Conservation (phyloP, 257 asterid species). For the Phtheirospermum japonicum region DNA sequence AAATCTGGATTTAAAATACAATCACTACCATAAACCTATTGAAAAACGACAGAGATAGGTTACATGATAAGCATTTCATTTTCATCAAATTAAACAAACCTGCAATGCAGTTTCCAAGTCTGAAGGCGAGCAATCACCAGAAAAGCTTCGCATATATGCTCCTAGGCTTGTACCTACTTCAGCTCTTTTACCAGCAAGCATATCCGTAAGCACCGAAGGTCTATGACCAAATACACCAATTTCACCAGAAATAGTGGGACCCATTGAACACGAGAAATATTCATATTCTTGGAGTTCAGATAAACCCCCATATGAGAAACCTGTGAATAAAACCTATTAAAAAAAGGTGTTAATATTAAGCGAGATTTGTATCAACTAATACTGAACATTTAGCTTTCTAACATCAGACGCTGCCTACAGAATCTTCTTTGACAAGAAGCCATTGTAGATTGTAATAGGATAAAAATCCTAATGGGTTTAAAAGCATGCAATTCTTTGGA, state of each 20-base stretch:
- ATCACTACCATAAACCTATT: slow-evolving; percentile 20
- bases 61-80: slow-evolving; percentile 21
- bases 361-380: slow-evolving; percentile 29
- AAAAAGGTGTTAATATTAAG: slow-evolving; percentile 45
- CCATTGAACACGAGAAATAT: slow-evolving; percentile 92
- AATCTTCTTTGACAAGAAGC: slow-evolving; percentile 25
- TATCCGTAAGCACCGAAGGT: slow-evolving; percentile 84
- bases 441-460: slow-evolving; percentile 12
- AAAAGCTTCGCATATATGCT: slow-evolving; percentile 91
- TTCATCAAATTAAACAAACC: slow-evolving; percentile 44
- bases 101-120: slow-evolving; percentile 97
- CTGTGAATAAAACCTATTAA: slow-evolving; percentile 88
- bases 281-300: slow-evolving; percentile 89
- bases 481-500: background rate
- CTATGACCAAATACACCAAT: slow-evolving; percentile 94
- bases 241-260: slow-evolving; percentile 96
- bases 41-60: slow-evolving; percentile 7
- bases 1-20: slow-evolving; percentile 10
- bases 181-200: slow-evolving; percentile 99
- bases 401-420: slow-evolving; percentile 4
- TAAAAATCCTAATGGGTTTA: background rate
- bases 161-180: slow-evolving; percentile 91
- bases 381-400: slow-evolving; percentile 15
- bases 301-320: slow-evolving; percentile 87
- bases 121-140: slow-evolving; percentile 94